A percentile compares a stretch with the other conserved stretches of the same genome.
Evolutionary conservation across 2,329 filamentous ascomycete genomes (phyloP).

Genomic region (Salinomyces thailandicus): DNA sequence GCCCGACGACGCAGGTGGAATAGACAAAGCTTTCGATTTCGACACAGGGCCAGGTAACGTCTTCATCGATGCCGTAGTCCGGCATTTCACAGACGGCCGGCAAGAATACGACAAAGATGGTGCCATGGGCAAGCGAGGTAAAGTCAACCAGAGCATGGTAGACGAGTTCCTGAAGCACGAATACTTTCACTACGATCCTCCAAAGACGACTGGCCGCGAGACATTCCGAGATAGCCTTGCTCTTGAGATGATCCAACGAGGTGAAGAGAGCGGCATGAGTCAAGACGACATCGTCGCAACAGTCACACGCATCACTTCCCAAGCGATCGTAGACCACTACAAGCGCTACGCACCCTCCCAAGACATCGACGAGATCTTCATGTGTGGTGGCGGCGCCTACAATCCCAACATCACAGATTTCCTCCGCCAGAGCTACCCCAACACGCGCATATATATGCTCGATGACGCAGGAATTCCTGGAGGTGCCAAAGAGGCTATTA

Average conservation of each 20-base stretch:
- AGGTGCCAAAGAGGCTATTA: slow-evolving; percentile 50
- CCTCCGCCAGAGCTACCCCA: slow-evolving; percentile 41
- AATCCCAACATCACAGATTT: slow-evolving; percentile 48
- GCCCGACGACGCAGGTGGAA: slow-evolving; percentile 31
- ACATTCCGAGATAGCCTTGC: slow-evolving; percentile 49
- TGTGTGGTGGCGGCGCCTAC: slow-evolving; percentile 49
- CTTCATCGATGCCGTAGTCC: slow-evolving; percentile 24
- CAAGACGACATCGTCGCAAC: slow-evolving; percentile 48
- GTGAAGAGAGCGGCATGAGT: slow-evolving; percentile 29
- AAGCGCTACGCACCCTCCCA: slow-evolving; percentile 39
- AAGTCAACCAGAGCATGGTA: slow-evolving; percentile 22
- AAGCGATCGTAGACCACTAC: slow-evolving; percentile 46
- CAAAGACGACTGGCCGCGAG: slow-evolving; percentile 50
- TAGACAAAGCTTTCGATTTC: slow-evolving; percentile 21
- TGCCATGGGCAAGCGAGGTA: slow-evolving; percentile 20
- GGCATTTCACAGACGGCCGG: slow-evolving; percentile 23
- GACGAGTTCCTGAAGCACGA: slow-evolving; percentile 27
- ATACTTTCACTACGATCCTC: slow-evolving; percentile 43
- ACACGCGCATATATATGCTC: slow-evolving; percentile 43
- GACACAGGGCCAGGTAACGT: slow-evolving; percentile 26
- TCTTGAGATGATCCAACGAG: slow-evolving; percentile 37
- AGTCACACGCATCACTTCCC: slow-evolving; percentile 48
- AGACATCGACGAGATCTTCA: slow-evolving; percentile 47
- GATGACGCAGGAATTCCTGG: slow-evolving; percentile 48
- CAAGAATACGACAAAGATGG: slow-evolving; percentile 26